Conservation (phyloP, 495 filamentous ascomycete genomes). For the Xylaria acuta region DNA sequence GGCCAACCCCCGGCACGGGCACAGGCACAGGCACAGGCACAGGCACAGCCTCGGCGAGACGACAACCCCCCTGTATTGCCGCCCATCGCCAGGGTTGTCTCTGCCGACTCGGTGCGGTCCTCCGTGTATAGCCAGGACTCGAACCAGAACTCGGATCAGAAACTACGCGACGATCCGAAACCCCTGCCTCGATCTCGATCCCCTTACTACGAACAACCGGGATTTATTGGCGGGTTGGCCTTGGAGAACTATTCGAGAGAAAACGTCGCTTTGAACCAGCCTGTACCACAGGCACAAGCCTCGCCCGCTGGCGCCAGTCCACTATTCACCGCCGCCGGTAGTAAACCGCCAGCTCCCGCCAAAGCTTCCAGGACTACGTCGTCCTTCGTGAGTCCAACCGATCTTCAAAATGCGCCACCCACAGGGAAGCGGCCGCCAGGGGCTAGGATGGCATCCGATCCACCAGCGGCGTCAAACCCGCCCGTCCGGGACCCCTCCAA, state of each 20-base stretch:
- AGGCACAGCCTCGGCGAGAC: slow-evolving; percentile 7
- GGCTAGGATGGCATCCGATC: slow-evolving; percentile 46
- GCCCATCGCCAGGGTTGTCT: slow-evolving; percentile 54
- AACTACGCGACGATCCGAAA: slow-evolving; percentile 39
- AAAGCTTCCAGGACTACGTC: slow-evolving; percentile 41
- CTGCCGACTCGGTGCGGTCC: slow-evolving; percentile 42
- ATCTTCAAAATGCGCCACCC: slow-evolving; percentile 41
- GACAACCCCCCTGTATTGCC: slow-evolving; percentile 50
- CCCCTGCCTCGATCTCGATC: slow-evolving; percentile 35
- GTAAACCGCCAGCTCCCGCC: slow-evolving; percentile 33
- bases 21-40: slow-evolving; percentile 31
- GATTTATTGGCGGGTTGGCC: slow-evolving; percentile 51
- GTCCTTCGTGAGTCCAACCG: slow-evolving; percentile 49
- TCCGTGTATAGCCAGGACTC: slow-evolving; percentile 27
- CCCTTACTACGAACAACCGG: slow-evolving; percentile 37
- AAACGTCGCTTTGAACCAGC: slow-evolving; percentile 33
- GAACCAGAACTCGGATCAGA: slow-evolving; percentile 27
- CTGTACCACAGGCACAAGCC: slow-evolving; percentile 28
- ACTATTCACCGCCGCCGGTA: slow-evolving; percentile 20
- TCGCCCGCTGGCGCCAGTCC: slow-evolving; percentile 26
- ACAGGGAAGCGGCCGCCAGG: slow-evolving; percentile 43
- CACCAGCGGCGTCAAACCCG: slow-evolving; percentile 63
- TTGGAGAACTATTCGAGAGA: slow-evolving; percentile 47
- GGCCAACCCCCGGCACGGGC: slow-evolving; percentile 25
- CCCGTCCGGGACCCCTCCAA: slow-evolving; percentile 63